Conservation (phyloP, 1,139 yeast genomes). For the Hyphopichia khmerensis region DNA sequence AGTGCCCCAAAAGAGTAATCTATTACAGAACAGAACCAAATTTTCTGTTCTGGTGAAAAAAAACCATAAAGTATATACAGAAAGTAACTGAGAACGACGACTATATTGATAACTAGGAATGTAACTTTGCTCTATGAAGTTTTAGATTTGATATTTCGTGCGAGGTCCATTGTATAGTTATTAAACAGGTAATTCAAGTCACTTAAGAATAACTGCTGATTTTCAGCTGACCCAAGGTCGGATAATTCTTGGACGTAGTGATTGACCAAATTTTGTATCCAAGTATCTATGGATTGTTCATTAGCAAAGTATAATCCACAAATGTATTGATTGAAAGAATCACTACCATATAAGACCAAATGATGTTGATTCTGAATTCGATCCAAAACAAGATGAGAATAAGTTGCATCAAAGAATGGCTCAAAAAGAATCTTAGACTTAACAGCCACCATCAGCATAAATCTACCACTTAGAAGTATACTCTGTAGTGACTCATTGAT, state of each 20-base stretch:
- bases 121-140: too few relatives aligned
- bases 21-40: too few relatives aligned
- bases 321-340: slow-evolving; percentile 21
- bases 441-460: neutral
- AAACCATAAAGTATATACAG: too few relatives aligned
- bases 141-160: neutral
- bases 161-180: neutral
- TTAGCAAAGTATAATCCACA: slow-evolving; percentile 16
- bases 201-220: neutral
- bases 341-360: slow-evolving; percentile 13
- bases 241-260: neutral
- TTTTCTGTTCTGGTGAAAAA: too few relatives aligned
- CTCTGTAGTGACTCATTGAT: neutral
- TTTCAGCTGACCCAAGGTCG: neutral
- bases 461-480: neutral
- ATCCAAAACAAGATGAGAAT: slow-evolving; percentile 6
- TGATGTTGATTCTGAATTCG: slow-evolving; percentile 13
- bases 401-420: slow-evolving; percentile 11
- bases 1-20: neutral
- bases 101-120: too few relatives aligned
- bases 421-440: slow-evolving; percentile 7
- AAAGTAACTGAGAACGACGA: too few relatives aligned
- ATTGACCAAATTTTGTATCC: slow-evolving; percentile 15
- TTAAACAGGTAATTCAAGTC: neutral
- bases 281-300: slow-evolving; percentile 9